phyloP scores from a whole-genome alignment of 2,329 filamentous ascomycete genomes.

The Neonectria sp. region DNA sequence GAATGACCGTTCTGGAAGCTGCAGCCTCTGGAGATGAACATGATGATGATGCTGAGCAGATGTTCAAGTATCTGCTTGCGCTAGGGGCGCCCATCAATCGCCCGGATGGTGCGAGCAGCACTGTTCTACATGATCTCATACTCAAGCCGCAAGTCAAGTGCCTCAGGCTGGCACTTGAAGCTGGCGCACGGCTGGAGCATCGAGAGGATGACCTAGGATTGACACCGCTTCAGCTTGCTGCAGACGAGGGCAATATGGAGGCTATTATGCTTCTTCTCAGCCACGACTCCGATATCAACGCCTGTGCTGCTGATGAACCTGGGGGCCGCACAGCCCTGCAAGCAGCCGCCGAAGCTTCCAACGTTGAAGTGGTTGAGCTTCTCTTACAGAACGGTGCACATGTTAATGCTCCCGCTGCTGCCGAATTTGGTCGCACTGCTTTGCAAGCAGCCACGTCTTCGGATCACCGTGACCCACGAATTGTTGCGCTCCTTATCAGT shows the following conservation, averaged over 20 bases:
- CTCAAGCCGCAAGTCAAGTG: too few species aligned
- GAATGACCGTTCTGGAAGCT: constrained; percentile 7
- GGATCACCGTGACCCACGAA: background rate
- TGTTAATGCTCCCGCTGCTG: constrained; percentile 9
- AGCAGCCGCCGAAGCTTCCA: background rate
- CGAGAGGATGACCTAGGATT: background rate
- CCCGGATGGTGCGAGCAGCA: background rate
- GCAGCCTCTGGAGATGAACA: background rate
- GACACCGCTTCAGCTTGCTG: constrained; percentile 14
- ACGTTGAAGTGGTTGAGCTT: background rate
- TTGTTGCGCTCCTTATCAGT: background rate
- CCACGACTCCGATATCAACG: background rate
- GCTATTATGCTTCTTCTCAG: background rate
- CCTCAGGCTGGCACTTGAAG: background rate
- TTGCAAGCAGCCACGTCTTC: constrained; percentile 13
- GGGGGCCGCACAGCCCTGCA: background rate
- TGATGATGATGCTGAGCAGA: too few species aligned
- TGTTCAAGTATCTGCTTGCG: background rate
- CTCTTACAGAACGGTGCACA: background rate
- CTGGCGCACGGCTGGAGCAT: background rate
- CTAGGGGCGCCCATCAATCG: background rate
- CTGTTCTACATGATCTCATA: background rate
- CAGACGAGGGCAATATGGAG: background rate
- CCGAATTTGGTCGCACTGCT: background rate
- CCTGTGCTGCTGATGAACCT: background rate